These are phyloP conservation scores for Gymnopilus junonius DNA, from an alignment of 768 basidiomycete species.

Conservation along the genomic window DNA sequence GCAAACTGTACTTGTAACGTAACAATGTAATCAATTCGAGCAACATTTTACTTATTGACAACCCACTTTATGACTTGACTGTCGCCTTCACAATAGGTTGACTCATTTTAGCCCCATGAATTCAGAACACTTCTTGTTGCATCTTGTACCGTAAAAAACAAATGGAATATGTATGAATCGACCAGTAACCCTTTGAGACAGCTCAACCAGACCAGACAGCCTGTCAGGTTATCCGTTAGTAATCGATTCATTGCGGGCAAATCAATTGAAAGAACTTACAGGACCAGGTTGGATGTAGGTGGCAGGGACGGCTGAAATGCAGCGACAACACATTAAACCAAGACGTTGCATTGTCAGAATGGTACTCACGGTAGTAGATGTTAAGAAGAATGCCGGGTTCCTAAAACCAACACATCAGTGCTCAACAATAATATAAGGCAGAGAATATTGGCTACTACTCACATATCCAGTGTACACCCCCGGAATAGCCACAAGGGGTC, in stretches of 20 bases:
- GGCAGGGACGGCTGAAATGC: conserved; percentile 20
- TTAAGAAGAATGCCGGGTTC: conserved; percentile 28
- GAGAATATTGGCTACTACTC: neutral
- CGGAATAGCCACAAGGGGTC: conserved; percentile 26
- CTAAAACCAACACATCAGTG: conserved; percentile 2
- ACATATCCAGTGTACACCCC: conserved; percentile 27
- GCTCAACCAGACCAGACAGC: conserved; percentile 27
- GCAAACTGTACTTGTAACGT: no score
- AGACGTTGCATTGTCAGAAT: neutral
- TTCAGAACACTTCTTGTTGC: neutral
- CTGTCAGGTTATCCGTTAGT: conserved; percentile 2
- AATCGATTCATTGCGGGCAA: neutral
- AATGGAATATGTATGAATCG: neutral
- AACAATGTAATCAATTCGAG: neutral
- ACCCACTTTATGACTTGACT: no score
- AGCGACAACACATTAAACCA: neutral
- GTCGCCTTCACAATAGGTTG: no score
- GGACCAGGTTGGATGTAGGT: conserved; percentile 28
- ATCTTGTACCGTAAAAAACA: neutral
- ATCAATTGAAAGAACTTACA: conserved; percentile 11
- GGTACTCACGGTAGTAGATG: conserved; percentile 27
- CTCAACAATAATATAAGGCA: neutral
- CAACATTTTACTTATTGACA: neutral
- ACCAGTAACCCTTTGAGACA: neutral
- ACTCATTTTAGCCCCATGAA: neutral